Percentiles rank a stretch among this genome's conserved stretches.
Conservation (phyloP, 495 filamentous ascomycete species). For the Penicillium nucicola region DNA sequence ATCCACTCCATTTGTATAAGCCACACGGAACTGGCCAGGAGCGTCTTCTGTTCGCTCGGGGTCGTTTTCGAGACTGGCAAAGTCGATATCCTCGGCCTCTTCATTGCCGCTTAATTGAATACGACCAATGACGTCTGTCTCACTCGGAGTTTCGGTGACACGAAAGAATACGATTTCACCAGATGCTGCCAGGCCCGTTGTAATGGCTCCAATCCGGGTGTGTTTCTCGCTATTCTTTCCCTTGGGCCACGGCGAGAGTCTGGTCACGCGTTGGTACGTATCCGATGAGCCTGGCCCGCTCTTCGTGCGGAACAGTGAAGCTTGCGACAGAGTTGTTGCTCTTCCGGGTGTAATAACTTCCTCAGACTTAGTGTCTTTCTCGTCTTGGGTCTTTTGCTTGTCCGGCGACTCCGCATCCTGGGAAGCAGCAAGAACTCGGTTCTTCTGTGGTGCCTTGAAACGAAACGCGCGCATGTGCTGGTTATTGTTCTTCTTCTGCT, state of each 20-base stretch:
- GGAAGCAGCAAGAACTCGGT: background rate
- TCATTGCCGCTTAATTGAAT: slow-evolving; percentile 58
- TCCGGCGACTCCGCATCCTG: slow-evolving; percentile 9
- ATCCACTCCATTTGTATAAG: slow-evolving; percentile 78
- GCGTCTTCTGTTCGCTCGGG: slow-evolving; percentile 17
- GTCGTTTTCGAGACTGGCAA: slow-evolving; percentile 50
- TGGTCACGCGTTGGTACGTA: slow-evolving; percentile 74
- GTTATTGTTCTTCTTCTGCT: slow-evolving; percentile 74
- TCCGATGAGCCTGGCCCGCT: slow-evolving; percentile 44
- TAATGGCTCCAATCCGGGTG: slow-evolving; percentile 65
- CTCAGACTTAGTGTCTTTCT: slow-evolving; percentile 24
- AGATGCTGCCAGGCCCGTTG: slow-evolving; percentile 68
- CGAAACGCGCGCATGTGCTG: slow-evolving; percentile 82
- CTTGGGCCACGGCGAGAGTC: slow-evolving; percentile 61
- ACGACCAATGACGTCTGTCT: slow-evolving; percentile 61
- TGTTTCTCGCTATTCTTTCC: slow-evolving; percentile 25
- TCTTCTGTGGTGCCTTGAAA: slow-evolving; percentile 48
- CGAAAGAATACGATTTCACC: slow-evolving; percentile 79
- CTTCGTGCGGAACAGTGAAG: slow-evolving; percentile 62
- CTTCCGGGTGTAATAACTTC: slow-evolving; percentile 28
- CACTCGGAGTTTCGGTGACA: slow-evolving; percentile 51
- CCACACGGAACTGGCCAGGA: slow-evolving; percentile 59
- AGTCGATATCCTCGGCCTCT: slow-evolving; percentile 82
- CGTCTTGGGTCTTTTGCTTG: slow-evolving; percentile 18
- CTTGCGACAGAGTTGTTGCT: slow-evolving; percentile 53